phyloP scores from a whole-genome alignment of 208 protist species.

The Acanthamoeba lugdunensis region DNA sequence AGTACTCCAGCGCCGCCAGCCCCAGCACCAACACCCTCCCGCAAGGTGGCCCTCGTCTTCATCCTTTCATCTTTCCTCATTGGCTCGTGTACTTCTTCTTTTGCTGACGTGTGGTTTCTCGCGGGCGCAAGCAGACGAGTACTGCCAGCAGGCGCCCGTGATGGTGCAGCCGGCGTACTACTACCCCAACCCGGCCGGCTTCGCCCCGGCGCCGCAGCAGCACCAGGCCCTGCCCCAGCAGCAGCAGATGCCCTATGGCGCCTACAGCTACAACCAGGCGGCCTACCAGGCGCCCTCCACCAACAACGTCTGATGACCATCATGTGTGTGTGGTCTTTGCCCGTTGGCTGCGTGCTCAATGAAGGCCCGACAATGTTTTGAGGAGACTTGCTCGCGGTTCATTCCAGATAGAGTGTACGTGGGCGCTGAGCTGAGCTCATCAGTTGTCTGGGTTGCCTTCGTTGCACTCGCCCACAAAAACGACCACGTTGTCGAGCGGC shows the following conservation, averaged over 20 bases:
- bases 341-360: too few relatives aligned
- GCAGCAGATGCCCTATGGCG: not conserved
- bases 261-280: conserved; percentile 1
- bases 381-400: too few relatives aligned
- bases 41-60: too few relatives aligned
- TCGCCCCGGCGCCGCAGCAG: not conserved
- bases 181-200: not conserved
- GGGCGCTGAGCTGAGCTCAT: not conserved
- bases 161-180: conserved; percentile 5
- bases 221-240: not conserved
- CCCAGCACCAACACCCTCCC: not conserved
- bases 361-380: too few relatives aligned
- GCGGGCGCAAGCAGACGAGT: not conserved
- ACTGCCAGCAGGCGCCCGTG: not conserved
- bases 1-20: not conserved
- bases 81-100: not conserved
- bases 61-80: not conserved
- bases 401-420: not conserved
- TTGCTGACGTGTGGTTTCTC: not conserved
- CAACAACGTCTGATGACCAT: not conserved
- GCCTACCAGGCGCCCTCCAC: conserved; percentile 1
- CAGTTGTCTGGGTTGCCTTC: conserved; percentile 43
- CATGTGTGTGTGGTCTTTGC: too few relatives aligned
- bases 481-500: conserved; percentile 40
- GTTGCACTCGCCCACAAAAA: conserved; percentile 13